Base-by-base conservation (phyloP, 768 basidiomycete species). In the Xerocomus spinulosus region DNA sequence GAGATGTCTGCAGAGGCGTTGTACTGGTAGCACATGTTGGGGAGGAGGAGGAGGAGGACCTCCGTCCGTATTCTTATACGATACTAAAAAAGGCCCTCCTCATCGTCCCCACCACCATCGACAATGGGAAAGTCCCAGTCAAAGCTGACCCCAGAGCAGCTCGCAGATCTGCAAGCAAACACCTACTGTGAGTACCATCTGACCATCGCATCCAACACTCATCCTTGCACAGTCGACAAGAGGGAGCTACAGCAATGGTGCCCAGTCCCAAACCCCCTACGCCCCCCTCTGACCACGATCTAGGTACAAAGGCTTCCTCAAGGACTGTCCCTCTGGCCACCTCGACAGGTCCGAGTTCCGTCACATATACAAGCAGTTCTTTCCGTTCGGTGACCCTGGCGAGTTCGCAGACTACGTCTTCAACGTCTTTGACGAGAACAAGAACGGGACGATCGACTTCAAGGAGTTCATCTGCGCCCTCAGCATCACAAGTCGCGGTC, bases 281-380 rank as follows among this genome's bases (percentile, higher is more conserved):
- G 18, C 48, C 47, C 49, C 54, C 32, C 60, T 40, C 46, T 47
- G 38, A 45, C 21, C 43, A 32, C 46, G 13, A 44, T 33, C 42
- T 48, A 95, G 91, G 94, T 95, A 98, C 80, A 98, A 98, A 71
- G 96, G 96, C 38, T 99, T 98, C 74, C 82, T 95, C 64, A 96
- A 93, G 70, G 96, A 99, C 70, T 99, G 96, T 66, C 96, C 96
- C 1, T 88, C 92, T 4, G 96, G 96, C 34, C 89, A 93, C 56
- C 82, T 99, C 61, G 89, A 97, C 79, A 96, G 92, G 76, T 75
- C 81, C 47, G 94, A 94, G 67, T 99, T 99, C 73, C 79, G 87
- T 61, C 85, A 87, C 68, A 99, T 99, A 76, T 99, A 98, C 80
- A 92, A 93, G 66, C 96, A 98, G 69, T 99, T 99, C 86, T 99